Evolutionary conservation across 176 grass and related monocot species (phyloP), one percentile per base, ranked within the genome.

Genomic region (Stipa capillata): DNA sequence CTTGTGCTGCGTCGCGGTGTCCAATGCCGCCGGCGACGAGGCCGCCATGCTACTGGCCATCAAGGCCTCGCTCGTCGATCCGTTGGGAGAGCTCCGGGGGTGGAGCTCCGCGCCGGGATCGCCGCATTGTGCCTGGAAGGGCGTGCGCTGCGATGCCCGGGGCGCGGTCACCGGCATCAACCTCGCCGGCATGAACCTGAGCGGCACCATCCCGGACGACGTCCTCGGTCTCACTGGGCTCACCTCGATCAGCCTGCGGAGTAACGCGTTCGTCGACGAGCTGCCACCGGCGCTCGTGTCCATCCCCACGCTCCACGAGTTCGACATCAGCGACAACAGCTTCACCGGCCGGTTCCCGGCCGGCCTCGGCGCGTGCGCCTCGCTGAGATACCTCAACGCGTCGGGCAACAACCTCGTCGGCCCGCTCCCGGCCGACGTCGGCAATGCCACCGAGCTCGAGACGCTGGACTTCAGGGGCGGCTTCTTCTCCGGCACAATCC

Each of bases 391-490:
- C 80, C 88, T 98, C 85, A 98, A 98, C 24, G 90, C 88, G 13
- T 98, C 96, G 6, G 96, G 88, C 24, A 98, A 98, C 84, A 94
- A 98, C 76, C 93, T 98, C 67, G 92, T 74, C 52, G 96, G 96
- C 69, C 80, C 83, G 25, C 80, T 98, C 12, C 96, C 96, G 5
- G 68, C 69, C 11, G 96, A 94, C 70, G 67, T 98, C 3, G 85
- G 83, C 81, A 85, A 82, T 35, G 87, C 90, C 71, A 74, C 63
- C 13, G 67, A 84, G 6, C 88, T 98, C 28, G 88, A 94, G 81
- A 69, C 33, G 52, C 64, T 98, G 27, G 96, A 98, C 57, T 90
- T 94, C 48, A 79, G 96, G 42, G 96, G 96, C 1, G 87, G 92
- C 40, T 98, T 89, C 87, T 98, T 98, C 84, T 56, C 83, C 48